Evolutionary conservation across 208 protist species (phyloP), one percentile per base, ranked within the genome.

Genomic region (Leptomonas pyrrhocoris): DNA sequence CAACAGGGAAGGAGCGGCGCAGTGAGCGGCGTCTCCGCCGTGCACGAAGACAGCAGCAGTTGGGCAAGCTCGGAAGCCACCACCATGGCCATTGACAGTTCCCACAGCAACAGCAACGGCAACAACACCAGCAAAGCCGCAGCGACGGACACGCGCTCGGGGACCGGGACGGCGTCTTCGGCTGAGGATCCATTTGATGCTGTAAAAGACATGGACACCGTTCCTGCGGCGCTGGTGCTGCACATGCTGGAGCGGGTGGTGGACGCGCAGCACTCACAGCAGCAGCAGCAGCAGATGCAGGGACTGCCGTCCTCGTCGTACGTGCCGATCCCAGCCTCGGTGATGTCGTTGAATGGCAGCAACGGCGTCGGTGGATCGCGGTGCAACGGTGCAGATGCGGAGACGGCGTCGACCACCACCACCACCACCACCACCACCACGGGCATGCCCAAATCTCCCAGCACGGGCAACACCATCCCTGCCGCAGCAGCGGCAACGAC

Each of bases 221-320:
- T 60, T 7, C 72, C 72, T 3, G 57, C 72, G 7, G 48, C 64
- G 72, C 57, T 77, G 28, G 72, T 69, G 53, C 46, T 77, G 51
- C 63, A 71, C 46, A 77, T 77, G 63, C 63, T 77, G 18, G 72
- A 77, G 49, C 23, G 72, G 9, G 63, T 77, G 40, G 46, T 77
- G 1, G 57, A 71, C 49, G 48, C 53, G 8, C 63, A 70, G 36
- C 53, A 67, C 13, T 19, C 27, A 13, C 36, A 38, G 16, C 49
- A 64, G 11, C 48, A 46, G 23, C 56, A 72, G 36, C 21, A 63
- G 34, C 46, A 45, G 18, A 54, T 46, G 18, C 65, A 61, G n/a
- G 45, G 40, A 18, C 50, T 66, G 38, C 38, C 54, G 49, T 12
- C 15, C n/a, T n/a, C n/a, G 51, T 28, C 21, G 42, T 42, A 53